phyloP scores from a whole-genome alignment of 139 green algal genomes.

The Coccomyxa sp. region DNA sequence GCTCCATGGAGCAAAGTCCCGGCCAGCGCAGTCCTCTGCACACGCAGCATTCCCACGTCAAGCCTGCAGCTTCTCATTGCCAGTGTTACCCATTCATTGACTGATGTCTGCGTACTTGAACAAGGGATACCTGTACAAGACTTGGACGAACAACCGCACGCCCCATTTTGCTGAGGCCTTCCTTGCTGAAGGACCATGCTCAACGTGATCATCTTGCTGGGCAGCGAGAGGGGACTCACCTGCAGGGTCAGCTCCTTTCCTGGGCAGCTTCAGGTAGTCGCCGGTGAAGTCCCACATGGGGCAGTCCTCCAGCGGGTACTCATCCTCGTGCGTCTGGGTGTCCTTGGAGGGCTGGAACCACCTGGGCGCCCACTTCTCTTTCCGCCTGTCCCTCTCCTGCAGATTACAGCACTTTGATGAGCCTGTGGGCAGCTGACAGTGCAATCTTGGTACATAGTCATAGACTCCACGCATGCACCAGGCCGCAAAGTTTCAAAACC shows the following conservation, averaged over 20 bases:
- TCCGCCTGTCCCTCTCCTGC: slow-evolving; percentile 50
- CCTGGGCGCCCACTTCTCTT: slow-evolving; percentile 59
- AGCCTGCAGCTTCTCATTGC: too few species aligned
- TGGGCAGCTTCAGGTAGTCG: slow-evolving; percentile 17
- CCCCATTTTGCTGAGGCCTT: background rate
- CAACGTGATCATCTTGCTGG: background rate
- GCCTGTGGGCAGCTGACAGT: background rate
- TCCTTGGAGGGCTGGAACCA: slow-evolving; percentile 60
- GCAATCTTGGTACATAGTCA: too few species aligned
- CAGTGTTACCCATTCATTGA: too few species aligned
- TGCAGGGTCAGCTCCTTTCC: slow-evolving; percentile 6
- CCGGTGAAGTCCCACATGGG: slow-evolving; percentile 63
- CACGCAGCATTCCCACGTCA: background rate
- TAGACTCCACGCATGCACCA: too few species aligned
- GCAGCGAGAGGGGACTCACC: background rate
- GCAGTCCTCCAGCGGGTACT: slow-evolving; percentile 55
- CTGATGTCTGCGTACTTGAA: too few species aligned
- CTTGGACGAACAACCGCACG: background rate
- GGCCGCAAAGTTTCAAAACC: too few species aligned
- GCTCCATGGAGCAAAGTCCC: slow-evolving; percentile 70
- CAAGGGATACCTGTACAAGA: too few species aligned
- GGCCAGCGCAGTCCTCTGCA: slow-evolving; percentile 44
- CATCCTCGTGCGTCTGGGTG: slow-evolving; percentile 33
- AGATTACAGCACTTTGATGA: background rate
- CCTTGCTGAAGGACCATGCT: background rate